Evolutionary conservation across 2,329 filamentous ascomycete genomes (phyloP).

Genomic region (Saccharata proteae): DNA sequence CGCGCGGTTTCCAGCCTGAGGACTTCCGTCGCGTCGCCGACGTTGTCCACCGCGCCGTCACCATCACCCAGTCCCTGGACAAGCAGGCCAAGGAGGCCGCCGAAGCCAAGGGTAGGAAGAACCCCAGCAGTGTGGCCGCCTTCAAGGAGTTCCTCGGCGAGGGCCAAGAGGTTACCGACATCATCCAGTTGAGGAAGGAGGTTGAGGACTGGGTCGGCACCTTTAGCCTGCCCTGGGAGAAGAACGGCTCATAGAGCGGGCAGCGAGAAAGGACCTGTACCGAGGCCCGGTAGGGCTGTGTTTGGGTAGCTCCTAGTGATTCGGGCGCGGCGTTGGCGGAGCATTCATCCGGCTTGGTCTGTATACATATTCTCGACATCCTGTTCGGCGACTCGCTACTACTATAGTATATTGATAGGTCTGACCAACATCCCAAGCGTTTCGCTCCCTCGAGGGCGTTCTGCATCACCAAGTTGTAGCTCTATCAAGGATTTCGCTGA

Average conservation of each 20-base stretch:
- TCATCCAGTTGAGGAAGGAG: constrained; percentile 27
- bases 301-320: constrained; percentile 1
- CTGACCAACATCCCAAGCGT: too few relatives aligned
- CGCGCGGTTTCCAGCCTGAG: constrained; percentile 79
- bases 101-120: constrained; percentile 24
- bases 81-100: constrained; percentile 27
- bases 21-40: constrained; percentile 65
- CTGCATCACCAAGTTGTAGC: too few relatives aligned
- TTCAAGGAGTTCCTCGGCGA: constrained; percentile 30
- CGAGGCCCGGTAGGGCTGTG: neutral
- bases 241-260: constrained; percentile 7
- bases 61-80: constrained; percentile 29
- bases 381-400: too few relatives aligned
- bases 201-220: constrained; percentile 31
- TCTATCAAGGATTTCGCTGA: too few relatives aligned
- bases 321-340: constrained; percentile 1
- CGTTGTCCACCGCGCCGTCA: constrained; percentile 28
- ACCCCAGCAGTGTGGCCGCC: constrained; percentile 25
- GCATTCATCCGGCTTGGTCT: constrained; percentile 1
- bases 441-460: too few relatives aligned
- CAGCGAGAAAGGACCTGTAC: neutral
- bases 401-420: too few relatives aligned
- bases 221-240: constrained; percentile 27
- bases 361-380: too few relatives aligned
- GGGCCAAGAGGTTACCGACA: constrained; percentile 28